These are phyloP conservation scores for Aspergillus versicolor DNA, from an alignment of 2,329 filamentous ascomycete genomes.

Conservation along the genomic window DNA sequence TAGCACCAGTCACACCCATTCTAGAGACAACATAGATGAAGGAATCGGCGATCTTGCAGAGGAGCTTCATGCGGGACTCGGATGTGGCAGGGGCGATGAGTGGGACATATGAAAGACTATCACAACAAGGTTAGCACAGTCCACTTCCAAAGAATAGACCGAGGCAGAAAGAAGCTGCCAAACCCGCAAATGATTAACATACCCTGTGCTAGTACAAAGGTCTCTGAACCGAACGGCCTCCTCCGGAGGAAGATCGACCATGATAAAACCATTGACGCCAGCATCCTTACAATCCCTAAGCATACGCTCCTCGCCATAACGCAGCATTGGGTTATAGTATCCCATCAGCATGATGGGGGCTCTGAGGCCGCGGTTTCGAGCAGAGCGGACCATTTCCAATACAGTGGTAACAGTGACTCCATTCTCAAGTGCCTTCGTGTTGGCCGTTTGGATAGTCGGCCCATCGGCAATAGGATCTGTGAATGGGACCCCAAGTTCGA, in stretches of 20 bases:
- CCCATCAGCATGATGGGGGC: constrained; percentile 93
- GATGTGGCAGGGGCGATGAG: constrained; percentile 93
- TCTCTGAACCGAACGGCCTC: constrained; percentile 74
- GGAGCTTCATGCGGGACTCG: constrained; percentile 87
- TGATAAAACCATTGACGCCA: constrained; percentile 92
- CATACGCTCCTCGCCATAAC: constrained; percentile 89
- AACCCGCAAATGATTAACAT: constrained; percentile 11
- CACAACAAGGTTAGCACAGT: not conserved
- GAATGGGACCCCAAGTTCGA: constrained; percentile 94
- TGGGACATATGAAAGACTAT: constrained; percentile 88
- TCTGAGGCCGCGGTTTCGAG: constrained; percentile 72
- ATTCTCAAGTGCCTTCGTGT: constrained; percentile 85
- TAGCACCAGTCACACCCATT: constrained; percentile 93
- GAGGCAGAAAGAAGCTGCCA: not conserved
- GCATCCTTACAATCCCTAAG: constrained; percentile 79
- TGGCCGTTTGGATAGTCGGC: constrained; percentile 92
- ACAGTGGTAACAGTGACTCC: constrained; percentile 79
- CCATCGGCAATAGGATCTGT: constrained; percentile 98
- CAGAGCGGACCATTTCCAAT: constrained; percentile 79
- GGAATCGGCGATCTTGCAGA: constrained; percentile 95
- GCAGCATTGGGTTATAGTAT: constrained; percentile 95
- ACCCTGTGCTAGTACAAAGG: constrained; percentile 35
- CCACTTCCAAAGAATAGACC: not conserved
- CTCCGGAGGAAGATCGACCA: constrained; percentile 95
- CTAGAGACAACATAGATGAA: constrained; percentile 98